phyloP scores from a whole-genome alignment of 2,329 filamentous ascomycete species.

The Pseudopithomyces chartarum region DNA sequence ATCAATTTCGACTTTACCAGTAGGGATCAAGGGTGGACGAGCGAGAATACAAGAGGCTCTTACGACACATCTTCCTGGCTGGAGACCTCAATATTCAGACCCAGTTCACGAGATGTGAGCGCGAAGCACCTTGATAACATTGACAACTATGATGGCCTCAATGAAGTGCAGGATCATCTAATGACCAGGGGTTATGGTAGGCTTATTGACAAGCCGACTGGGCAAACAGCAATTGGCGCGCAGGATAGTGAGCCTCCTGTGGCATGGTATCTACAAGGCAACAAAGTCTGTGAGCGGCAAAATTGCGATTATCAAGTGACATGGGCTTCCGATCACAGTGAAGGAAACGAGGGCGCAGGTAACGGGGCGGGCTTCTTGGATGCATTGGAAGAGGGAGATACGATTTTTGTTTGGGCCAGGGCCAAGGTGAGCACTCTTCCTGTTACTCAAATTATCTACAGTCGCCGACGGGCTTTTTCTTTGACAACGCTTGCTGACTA shows the following conservation, averaged over 20 bases:
- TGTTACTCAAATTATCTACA: not conserved
- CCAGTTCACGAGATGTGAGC: not conserved
- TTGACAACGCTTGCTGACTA: slow-evolving; percentile 9
- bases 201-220: slow-evolving; percentile 24
- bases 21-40: slow-evolving; percentile 41
- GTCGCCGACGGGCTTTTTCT: not conserved
- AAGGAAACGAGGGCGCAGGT: slow-evolving; percentile 31
- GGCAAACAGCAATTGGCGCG: slow-evolving; percentile 21
- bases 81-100: slow-evolving; percentile 36
- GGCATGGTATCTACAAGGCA: slow-evolving; percentile 42
- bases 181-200: not conserved
- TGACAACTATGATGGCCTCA: not conserved
- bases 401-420: slow-evolving; percentile 36
- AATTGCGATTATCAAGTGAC: slow-evolving; percentile 20
- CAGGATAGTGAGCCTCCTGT: slow-evolving; percentile 28
- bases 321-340: slow-evolving; percentile 19
- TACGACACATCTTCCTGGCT: slow-evolving; percentile 40
- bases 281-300: slow-evolving; percentile 26
- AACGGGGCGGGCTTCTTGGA: slow-evolving; percentile 33
- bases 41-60: slow-evolving; percentile 27
- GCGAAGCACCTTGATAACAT: not conserved
- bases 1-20: slow-evolving; percentile 31
- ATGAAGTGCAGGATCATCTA: not conserved
- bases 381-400: slow-evolving; percentile 31
- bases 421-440: slow-evolving; percentile 32